These are phyloP conservation scores for Erodium trifolium DNA, from an alignment of 441 rosid species.

Conservation along the genomic window DNA sequence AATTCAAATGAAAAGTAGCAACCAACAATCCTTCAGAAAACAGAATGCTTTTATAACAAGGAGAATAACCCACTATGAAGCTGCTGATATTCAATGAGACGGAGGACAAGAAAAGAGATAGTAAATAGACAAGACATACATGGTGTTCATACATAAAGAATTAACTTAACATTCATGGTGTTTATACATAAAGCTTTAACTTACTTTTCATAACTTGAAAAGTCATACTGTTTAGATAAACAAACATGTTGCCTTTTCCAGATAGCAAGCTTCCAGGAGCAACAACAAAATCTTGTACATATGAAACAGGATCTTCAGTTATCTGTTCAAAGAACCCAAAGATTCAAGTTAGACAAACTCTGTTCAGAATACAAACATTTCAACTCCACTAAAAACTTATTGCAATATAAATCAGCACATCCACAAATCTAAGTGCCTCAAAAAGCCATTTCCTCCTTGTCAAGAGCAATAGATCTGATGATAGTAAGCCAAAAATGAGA, in stretches of 20 bases:
- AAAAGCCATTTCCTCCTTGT: background rate
- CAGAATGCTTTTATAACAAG: background rate
- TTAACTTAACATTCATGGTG: background rate
- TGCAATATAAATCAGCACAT: background rate
- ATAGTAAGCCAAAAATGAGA: background rate
- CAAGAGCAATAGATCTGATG: background rate
- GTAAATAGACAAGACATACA: too few relatives aligned
- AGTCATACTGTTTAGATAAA: constrained; percentile 59
- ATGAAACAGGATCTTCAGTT: constrained; percentile 58
- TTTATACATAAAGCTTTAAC: constrained; percentile 5
- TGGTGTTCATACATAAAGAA: too few relatives aligned
- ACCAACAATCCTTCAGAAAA: background rate
- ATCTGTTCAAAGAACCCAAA: constrained; percentile 42
- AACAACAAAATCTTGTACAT: constrained; percentile 55
- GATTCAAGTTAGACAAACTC: constrained; percentile 10
- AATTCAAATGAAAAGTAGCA: background rate
- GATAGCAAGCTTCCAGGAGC: constrained; percentile 65
- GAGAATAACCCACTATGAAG: background rate
- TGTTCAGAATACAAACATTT: background rate
- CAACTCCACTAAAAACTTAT: background rate
- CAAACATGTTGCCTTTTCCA: constrained; percentile 59
- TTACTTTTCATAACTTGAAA: constrained; percentile 61
- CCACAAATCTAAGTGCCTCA: background rate
- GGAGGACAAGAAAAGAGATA: background rate
- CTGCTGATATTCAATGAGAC: background rate